Evolutionary conservation across 495 filamentous ascomycete species (phyloP).

Genomic region (Aspergillus ellipticus): DNA sequence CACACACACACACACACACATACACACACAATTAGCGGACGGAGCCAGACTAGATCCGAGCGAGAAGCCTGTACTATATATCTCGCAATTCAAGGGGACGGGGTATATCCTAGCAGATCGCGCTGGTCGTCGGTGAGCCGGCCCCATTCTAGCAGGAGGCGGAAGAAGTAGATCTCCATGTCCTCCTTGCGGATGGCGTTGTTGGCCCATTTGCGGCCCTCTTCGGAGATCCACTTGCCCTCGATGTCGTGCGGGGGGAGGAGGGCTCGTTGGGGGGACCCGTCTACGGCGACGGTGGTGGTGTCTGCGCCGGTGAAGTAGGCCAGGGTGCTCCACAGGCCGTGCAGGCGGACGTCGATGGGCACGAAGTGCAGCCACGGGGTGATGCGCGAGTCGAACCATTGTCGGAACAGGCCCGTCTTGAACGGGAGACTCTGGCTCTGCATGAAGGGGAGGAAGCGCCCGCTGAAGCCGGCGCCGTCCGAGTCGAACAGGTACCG

Average conservation of each 20-base stretch:
- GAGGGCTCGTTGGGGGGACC: constrained; percentile 13
- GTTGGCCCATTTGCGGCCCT: constrained; percentile 61
- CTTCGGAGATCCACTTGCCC: constrained; percentile 60
- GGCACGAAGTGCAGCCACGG: constrained; percentile 81
- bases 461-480: constrained; percentile 61
- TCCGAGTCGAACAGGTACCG: constrained; percentile 66
- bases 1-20: too few species aligned
- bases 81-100: too few species aligned
- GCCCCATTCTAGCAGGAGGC: constrained; percentile 73
- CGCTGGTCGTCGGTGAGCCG: constrained; percentile 59
- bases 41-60: not conserved
- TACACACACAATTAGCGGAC: too few species aligned
- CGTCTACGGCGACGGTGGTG: constrained; percentile 18
- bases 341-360: constrained; percentile 64
- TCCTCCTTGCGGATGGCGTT: constrained; percentile 71
- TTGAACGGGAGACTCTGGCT: constrained; percentile 63
- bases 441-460: constrained; percentile 60
- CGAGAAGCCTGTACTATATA: not conserved
- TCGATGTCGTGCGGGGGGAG: constrained; percentile 43
- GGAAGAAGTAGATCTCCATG: constrained; percentile 79
- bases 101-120: constrained; percentile 52
- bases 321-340: constrained; percentile 58
- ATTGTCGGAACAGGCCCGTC: constrained; percentile 64
- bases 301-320: constrained; percentile 53
- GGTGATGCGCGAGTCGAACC: constrained; percentile 67